Base-by-base conservation (phyloP, 2,329 filamentous ascomycete species). In the Pyricularia pennisetigena region DNA sequence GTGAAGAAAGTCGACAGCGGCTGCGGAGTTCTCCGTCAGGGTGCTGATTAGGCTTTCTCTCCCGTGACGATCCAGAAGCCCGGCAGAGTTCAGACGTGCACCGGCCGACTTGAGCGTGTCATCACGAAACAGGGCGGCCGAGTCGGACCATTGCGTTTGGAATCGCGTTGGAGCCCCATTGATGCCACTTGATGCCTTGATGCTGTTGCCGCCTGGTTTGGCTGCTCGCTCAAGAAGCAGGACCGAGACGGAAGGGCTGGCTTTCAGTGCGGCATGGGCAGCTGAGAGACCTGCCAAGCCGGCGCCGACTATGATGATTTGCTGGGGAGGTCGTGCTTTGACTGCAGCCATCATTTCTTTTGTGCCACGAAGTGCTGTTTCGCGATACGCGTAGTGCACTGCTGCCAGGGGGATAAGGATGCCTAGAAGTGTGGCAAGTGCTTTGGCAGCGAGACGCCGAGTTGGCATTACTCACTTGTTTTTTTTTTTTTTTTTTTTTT, bases 101-200 rank as follows among this genome's bases (percentile, higher is more conserved):
- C 87, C 87, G 0, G 85, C 87, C 0, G 87, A 89, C 26, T 76
- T 79, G 8, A 87, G 72, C 0, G 87, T 88, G 74, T 89, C 87
- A 29, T 79, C 74, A 71, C 81, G 83, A 72, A 88, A 89, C 0
- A 76, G 71, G 1, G 76, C 74, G 62, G 82, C 79, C 26, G 73
- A 70, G 26, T 74, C 71, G 62, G 78, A 72, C 59, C 73, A 67
- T n/a, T 66, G 49, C 4, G 69, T 62, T 73, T 90, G 88, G 70
- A 85, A 88, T 3, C 78, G 79, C 0, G 87, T 89, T 0, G 82
- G 81, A 0, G 82, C 81, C n/a, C 67, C 67, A 28, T 68, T 68
- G 61, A 68, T 68, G 20, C 67, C 67, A 32, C 67, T 68, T 35
- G 67, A 68, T 23, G 67, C 67, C 26, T 68, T 68, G 61, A 68